phyloP scores from a whole-genome alignment of 331 rosid species.

The Stylosanthes scabra region DNA sequence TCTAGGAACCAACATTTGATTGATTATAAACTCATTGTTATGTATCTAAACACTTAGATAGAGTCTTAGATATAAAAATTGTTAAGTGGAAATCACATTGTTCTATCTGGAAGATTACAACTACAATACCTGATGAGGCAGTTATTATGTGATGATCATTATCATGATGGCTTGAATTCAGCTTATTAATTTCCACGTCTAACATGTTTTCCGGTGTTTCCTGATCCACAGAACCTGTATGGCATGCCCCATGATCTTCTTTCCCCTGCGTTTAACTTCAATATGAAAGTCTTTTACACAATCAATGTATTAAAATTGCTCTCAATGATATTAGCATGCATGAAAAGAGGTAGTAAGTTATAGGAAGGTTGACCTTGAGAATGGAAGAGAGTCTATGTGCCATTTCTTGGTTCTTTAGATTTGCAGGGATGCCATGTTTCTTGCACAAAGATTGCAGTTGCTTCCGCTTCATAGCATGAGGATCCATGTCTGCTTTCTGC shows the following conservation, averaged over 20 bases:
- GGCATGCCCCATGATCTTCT: not conserved
- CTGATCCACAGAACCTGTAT: too few species aligned
- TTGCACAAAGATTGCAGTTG: conserved; percentile 47
- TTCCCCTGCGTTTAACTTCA: not conserved
- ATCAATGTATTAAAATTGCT: too few species aligned
- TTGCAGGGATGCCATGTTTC: conserved; percentile 52
- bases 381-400: conserved; percentile 38
- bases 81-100: not conserved
- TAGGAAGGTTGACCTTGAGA: conserved; percentile 31
- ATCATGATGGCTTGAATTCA: conserved; percentile 11
- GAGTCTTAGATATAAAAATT: too few species aligned
- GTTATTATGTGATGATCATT: not conserved
- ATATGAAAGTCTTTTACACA: not conserved
- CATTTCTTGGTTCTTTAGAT: conserved; percentile 40
- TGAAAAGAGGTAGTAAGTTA: too few species aligned
- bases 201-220: not conserved
- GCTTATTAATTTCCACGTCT: not conserved
- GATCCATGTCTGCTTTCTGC: conserved; percentile 34
- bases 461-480: conserved; percentile 48
- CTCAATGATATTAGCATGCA: too few species aligned
- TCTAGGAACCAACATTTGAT: not conserved
- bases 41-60: not conserved
- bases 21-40: not conserved
- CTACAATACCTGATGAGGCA: conserved; percentile 1
- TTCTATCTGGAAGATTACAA: not conserved